Evolutionary conservation across 2,329 filamentous ascomycete genomes (phyloP).

Genomic region (Cyphellophora attinorum): DNA sequence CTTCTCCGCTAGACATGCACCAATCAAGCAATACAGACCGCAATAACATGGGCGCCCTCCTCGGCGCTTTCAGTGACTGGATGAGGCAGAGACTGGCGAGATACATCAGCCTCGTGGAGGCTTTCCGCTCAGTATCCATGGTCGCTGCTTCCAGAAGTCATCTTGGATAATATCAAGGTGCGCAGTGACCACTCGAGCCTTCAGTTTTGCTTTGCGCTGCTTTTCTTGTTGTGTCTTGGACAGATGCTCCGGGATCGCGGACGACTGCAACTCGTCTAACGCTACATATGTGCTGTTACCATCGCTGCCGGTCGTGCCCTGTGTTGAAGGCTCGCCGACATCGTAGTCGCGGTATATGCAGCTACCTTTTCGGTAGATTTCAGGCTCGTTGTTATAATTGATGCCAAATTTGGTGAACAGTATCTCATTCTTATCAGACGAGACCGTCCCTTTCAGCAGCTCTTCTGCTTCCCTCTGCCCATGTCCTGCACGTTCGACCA

Average conservation of each 20-base stretch:
- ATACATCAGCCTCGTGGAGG: too few relatives aligned
- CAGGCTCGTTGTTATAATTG: conserved; percentile 95
- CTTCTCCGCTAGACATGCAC: too few relatives aligned
- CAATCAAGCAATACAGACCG: too few relatives aligned
- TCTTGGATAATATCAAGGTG: conserved; percentile 93
- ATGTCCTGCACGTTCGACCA: conserved; percentile 71
- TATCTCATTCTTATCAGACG: conserved; percentile 91
- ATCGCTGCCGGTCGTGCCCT: background rate
- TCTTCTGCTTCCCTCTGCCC: conserved; percentile 71
- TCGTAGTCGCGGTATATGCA: conserved; percentile 81
- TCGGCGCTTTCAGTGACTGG: too few relatives aligned
- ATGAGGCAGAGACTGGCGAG: too few relatives aligned
- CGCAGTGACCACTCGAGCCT: conserved; percentile 70
- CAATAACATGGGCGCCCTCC: too few relatives aligned
- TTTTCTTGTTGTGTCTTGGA: conserved; percentile 74
- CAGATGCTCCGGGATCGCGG: background rate
- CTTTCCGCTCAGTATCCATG: conserved; percentile 83
- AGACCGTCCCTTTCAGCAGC: conserved; percentile 68
- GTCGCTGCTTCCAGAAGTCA: conserved; percentile 80
- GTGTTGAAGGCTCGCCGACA: too few relatives aligned
- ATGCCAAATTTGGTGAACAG: conserved; percentile 79
- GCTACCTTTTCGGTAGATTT: conserved; percentile 89
- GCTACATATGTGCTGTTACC: background rate
- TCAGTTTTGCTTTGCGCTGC: conserved; percentile 68
- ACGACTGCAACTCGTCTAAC: conserved; percentile 2